Percentiles rank a stretch among this genome's conserved stretches.
Evolutionary conservation across 2,329 filamentous ascomycete species (phyloP).

Genomic region (Microcyclosporella mali): DNA sequence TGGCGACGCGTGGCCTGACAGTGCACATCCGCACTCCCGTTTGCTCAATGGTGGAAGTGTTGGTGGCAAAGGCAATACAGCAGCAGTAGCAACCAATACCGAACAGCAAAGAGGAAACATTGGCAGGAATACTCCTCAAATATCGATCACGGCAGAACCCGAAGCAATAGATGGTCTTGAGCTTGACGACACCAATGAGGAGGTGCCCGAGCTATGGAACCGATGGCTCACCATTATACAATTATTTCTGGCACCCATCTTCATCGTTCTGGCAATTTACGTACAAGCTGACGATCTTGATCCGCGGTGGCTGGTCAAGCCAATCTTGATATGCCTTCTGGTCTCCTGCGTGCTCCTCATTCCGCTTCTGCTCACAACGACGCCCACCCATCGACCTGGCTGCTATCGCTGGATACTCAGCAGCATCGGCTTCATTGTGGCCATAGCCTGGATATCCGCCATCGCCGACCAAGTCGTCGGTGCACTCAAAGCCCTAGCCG

Average conservation of each 20-base stretch:
- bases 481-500: constrained; percentile 84
- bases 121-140: constrained; percentile 5
- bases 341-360: constrained; percentile 61
- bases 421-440: constrained; percentile 83
- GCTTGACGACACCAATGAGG: constrained; percentile 6
- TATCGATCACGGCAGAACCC: constrained; percentile 8
- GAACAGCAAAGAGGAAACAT: constrained; percentile 25
- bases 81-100: constrained; percentile 26
- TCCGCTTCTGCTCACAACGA: constrained; percentile 63
- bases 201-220: constrained; percentile 58
- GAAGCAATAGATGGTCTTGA: constrained; percentile 7
- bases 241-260: constrained; percentile 78
- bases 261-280: constrained; percentile 64
- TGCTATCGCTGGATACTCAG: constrained; percentile 70
- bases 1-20: constrained; percentile 12
- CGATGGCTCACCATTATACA: constrained; percentile 84
- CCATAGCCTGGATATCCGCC: constrained; percentile 92
- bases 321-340: constrained; percentile 38
- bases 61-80: constrained; percentile 31
- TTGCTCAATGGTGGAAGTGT: constrained; percentile 16
- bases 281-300: constrained; percentile 44
- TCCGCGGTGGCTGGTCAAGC: constrained; percentile 52
- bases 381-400: constrained; percentile 58
- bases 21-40: constrained; percentile 8
- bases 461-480: constrained; percentile 95